Conservation (phyloP, 306 rosid genomes). For the Ormosia semicastrata region DNA sequence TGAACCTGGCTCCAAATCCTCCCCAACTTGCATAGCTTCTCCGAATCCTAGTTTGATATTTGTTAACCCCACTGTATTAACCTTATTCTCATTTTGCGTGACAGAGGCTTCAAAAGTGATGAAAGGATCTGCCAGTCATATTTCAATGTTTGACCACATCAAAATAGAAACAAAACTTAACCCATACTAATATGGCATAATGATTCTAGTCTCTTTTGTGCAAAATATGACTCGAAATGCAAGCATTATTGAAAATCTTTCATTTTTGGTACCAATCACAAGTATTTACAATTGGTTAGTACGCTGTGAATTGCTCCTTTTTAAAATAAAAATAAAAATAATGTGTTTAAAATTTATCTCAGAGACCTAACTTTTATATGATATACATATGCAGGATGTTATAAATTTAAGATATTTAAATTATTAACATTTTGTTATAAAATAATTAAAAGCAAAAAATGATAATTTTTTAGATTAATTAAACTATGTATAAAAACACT, state of each 20-base stretch:
- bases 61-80: neutral
- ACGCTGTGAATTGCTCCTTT: too few species aligned
- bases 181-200: neutral
- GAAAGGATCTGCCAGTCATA: neutral
- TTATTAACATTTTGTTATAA: too few species aligned
- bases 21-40: neutral
- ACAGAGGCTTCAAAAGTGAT: neutral
- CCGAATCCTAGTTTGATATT: neutral
- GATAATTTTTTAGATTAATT: too few species aligned
- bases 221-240: neutral
- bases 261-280: neutral
- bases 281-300: neutral
- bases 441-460: too few species aligned
- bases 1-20: neutral
- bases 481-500: too few species aligned
- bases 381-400: too few species aligned
- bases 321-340: too few species aligned
- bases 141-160: neutral
- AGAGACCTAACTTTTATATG: too few species aligned
- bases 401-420: too few species aligned
- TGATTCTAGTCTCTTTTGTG: neutral
- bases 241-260: neutral
- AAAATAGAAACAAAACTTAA: neutral
- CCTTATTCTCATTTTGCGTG: neutral
- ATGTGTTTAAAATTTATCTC: too few species aligned